Base-by-base conservation (phyloP, 2,329 filamentous ascomycete genomes). In the Trichophyton rubrum region DNA sequence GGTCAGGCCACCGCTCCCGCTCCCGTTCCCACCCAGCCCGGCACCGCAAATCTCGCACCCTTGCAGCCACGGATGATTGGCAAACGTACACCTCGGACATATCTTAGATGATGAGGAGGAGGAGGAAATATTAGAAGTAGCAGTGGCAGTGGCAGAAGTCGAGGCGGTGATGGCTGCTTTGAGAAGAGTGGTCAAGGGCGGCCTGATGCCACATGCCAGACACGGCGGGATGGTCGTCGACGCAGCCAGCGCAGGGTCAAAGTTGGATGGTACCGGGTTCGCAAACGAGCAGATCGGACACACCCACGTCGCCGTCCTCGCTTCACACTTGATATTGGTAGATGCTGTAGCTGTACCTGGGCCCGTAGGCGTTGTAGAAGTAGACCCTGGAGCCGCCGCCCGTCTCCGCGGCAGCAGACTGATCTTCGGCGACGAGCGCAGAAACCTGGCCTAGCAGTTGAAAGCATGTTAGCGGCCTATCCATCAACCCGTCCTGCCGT, bases 241-340 rank as follows among this genome's bases (percentile, higher is more conserved):
- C 40, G 84, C 93, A 7, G 90, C 90, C 1, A 87, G 85, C 0
- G 85, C 81, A 0, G 90, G 88, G 68, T 97, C 92, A 71, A 97
- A 97, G 72, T 96, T 96, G 41, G 89, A 88, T 0, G 93, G 91
- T 1, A 96, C 85, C 0, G 89, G 87, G 68, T 97, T 97, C 8
- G 91, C 92, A 70, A 95, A 95, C 66, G 88, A 92, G 78, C 92
- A 97, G 68, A 97, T 97, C 1, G 89, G 87, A 75, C 92, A 97
- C 20, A 97, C 86, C 92, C 92, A 97, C 3, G 90, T 96, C 4
- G 89, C 49, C 43, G 43, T 47, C 43, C 43, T 20, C 7, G 17
- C 43, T 11, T 47, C 43, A 20, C 43, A 24, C 17, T 20, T 47
- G n/a, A 47, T 30, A 30, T 30, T 30, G 27, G 27, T 30, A 30